Evolutionary conservation across 139 green algal species (phyloP).

Genomic region (Coelastrella sp.): DNA sequence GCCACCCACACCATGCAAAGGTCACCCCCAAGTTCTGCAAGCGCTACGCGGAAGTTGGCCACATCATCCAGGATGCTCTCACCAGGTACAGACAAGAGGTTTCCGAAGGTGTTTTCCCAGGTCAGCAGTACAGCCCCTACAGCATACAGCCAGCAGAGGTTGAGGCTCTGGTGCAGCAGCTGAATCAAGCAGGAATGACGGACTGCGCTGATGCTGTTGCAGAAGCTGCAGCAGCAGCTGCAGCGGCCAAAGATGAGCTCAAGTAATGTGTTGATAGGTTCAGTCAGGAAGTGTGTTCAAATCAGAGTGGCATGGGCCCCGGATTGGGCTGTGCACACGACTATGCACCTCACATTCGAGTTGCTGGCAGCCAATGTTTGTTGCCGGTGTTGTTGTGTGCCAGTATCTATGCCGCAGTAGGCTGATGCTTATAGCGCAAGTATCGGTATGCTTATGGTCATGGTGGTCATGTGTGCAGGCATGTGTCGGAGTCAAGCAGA

Average conservation of each 20-base stretch:
- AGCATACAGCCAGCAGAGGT: slow-evolving; percentile 70
- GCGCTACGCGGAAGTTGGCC: slow-evolving; percentile 90
- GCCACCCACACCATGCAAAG: slow-evolving; percentile 98
- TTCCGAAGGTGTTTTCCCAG: slow-evolving; percentile 75
- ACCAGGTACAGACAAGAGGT: slow-evolving; percentile 88
- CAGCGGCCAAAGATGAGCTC: neutral
- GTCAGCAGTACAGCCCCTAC: slow-evolving; percentile 87
- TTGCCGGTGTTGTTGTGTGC: too few species aligned
- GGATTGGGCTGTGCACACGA: too few species aligned
- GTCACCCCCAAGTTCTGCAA: slow-evolving; percentile 99
- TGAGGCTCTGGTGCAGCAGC: slow-evolving; percentile 55
- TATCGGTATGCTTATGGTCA: too few species aligned
- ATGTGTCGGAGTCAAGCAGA: too few species aligned
- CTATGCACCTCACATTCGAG: too few species aligned
- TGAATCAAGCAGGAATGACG: slow-evolving; percentile 62
- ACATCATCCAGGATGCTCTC: slow-evolving; percentile 83
- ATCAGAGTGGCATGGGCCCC: neutral
- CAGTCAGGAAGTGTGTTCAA: neutral
- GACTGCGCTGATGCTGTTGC: slow-evolving; percentile 63
- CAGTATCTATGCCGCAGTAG: too few species aligned
- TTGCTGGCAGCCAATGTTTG: too few species aligned
- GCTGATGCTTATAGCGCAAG: too few species aligned
- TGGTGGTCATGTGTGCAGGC: too few species aligned
- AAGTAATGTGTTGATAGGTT: neutral
- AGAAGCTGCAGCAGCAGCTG: neutral